Conservation (phyloP, 2,329 filamentous ascomycete genomes). For the Alternaria sp. region DNA sequence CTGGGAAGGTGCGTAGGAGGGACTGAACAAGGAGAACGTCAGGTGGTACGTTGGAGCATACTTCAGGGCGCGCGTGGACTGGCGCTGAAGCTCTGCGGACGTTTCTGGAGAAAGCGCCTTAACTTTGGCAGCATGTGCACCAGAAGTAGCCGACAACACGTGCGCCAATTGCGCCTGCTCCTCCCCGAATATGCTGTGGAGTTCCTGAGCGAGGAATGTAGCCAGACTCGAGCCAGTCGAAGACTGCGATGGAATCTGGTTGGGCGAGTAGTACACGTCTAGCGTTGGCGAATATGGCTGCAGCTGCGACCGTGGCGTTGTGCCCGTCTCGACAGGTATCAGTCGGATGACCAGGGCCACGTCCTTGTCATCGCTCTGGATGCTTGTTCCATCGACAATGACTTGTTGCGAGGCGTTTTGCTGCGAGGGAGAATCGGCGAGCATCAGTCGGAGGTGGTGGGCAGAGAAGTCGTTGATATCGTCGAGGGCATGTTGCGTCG, state of each 20-base stretch:
- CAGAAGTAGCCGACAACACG: conserved; percentile 54
- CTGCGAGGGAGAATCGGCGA: conserved; percentile 51
- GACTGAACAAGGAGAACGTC: conserved; percentile 93
- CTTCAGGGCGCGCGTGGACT: conserved; percentile 84
- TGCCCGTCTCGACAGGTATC: conserved; percentile 63
- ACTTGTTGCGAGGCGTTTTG: conserved; percentile 43
- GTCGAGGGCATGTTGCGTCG: conserved; percentile 87
- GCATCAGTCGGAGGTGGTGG: conserved; percentile 78
- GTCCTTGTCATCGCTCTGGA: conserved; percentile 50
- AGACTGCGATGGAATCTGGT: conserved; percentile 69
- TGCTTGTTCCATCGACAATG: conserved; percentile 34
- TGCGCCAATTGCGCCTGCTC: conserved; percentile 79
- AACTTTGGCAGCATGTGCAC: conserved; percentile 51
- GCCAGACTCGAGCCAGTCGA: conserved; percentile 77
- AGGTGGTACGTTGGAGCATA: conserved; percentile 94
- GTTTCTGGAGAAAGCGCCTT: conserved; percentile 58
- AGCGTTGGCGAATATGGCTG: conserved; percentile 74
- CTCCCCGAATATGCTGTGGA: conserved; percentile 81
- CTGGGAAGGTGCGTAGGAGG: conserved; percentile 75
- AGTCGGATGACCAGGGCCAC: conserved; percentile 75
- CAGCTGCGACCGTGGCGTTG: conserved; percentile 65
- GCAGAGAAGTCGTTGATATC: conserved; percentile 85
- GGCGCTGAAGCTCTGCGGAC: conserved; percentile 64
- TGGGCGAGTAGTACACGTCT: conserved; percentile 77
- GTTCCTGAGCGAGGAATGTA: conserved; percentile 76